Conservation (phyloP, 805 yeast species). For the Wickerhamomyces queroliae region DNA sequence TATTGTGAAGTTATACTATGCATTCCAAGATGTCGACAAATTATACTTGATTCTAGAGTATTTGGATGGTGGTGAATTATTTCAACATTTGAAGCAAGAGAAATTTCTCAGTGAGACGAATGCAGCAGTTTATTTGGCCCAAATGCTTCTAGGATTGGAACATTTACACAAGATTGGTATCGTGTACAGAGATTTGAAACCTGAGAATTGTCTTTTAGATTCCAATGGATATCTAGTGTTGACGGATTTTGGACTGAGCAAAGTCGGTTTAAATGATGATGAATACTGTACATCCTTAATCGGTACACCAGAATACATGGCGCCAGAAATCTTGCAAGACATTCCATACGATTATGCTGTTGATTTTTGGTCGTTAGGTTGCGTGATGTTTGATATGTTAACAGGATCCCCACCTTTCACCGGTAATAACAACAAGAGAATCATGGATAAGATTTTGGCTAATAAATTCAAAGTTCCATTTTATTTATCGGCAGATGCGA, state of each 20-base stretch:
- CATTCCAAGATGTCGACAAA: constrained; percentile 75
- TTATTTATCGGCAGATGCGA: constrained; percentile 74
- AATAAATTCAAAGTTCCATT: constrained; percentile 68
- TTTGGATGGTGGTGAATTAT: constrained; percentile 86
- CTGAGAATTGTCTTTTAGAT: constrained; percentile 89
- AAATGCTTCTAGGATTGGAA: constrained; percentile 85
- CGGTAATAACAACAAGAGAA: constrained; percentile 71
- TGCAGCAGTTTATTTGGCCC: constrained; percentile 94
- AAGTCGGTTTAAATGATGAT: constrained; percentile 51
- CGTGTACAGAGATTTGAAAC: constrained; percentile 93
- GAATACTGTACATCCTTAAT: constrained; percentile 75
- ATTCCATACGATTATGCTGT: constrained; percentile 71
- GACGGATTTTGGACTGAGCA: constrained; percentile 94
- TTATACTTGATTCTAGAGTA: constrained; percentile 74
- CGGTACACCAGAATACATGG: constrained; percentile 84
- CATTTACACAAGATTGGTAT: constrained; percentile 92
- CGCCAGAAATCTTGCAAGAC: constrained; percentile 83
- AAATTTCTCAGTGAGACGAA: constrained; percentile 88
- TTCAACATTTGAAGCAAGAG: constrained; percentile 93
- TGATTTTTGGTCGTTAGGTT: constrained; percentile 92
- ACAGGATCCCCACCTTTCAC: constrained; percentile 89
- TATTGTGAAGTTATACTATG: constrained; percentile 75
- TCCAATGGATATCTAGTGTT: constrained; percentile 94
- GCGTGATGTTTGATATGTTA: constrained; percentile 71
- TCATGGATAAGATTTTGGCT: constrained; percentile 67